phyloP scores from a whole-genome alignment of 2,329 filamentous ascomycete genomes.

The Saccharata proteae region DNA sequence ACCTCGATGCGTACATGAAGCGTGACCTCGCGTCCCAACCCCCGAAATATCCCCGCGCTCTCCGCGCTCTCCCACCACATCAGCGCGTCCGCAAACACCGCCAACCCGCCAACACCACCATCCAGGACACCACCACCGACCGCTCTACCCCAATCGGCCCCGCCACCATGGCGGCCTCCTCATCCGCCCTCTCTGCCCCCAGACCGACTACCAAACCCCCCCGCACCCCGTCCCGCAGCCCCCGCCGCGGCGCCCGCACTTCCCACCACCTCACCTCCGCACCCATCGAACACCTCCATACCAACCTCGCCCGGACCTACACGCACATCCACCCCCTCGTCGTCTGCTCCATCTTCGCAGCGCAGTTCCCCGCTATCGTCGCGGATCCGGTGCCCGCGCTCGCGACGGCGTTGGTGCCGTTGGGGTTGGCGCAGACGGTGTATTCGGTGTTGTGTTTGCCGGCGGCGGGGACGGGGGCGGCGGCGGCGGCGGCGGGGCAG shows the following conservation, averaged over 20 bases:
- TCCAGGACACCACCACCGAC: too few relatives aligned
- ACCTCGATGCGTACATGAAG: too few relatives aligned
- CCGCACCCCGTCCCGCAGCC: background rate
- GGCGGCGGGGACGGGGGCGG: constrained; percentile 24
- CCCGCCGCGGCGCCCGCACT: background rate
- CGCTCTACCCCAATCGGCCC: too few relatives aligned
- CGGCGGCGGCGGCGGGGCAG: constrained; percentile 41
- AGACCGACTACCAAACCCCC: too few relatives aligned
- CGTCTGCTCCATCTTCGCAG: constrained; percentile 50
- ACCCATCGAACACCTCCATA: constrained; percentile 37
- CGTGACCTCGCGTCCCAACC: too few relatives aligned
- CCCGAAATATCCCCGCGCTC: too few relatives aligned
- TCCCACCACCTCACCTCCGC: background rate
- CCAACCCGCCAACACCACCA: too few relatives aligned
- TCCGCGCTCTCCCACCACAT: too few relatives aligned
- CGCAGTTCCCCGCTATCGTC: constrained; percentile 56
- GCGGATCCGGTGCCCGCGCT: constrained; percentile 56
- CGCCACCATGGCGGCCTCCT: too few relatives aligned
- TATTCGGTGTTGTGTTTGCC: constrained; percentile 50
- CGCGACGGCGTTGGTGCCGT: constrained; percentile 45
- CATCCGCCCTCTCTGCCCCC: too few relatives aligned
- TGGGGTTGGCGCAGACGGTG: constrained; percentile 50
- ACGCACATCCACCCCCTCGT: constrained; percentile 57
- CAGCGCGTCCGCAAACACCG: too few relatives aligned
- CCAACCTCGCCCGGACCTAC: constrained; percentile 39